Evolutionary conservation across 169 alveolate species (phyloP).

Genomic region (Toxoplasma gondii): DNA sequence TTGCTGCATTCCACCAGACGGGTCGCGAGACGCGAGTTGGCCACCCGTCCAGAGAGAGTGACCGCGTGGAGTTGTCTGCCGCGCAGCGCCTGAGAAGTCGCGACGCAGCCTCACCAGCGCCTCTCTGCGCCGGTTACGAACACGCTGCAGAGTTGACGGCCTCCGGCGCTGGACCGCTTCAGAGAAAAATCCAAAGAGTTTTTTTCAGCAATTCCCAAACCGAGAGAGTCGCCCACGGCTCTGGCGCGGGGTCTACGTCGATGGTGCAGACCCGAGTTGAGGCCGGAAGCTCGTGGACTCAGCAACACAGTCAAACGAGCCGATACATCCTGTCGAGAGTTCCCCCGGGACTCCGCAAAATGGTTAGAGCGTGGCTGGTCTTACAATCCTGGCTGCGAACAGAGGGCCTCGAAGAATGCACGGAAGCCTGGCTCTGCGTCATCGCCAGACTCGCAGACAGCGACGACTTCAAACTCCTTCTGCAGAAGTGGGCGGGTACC

Average conservation of each 20-base stretch:
- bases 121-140: background rate
- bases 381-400: conserved; percentile 38
- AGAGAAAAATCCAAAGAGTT: background rate
- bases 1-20: background rate
- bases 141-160: too few relatives aligned
- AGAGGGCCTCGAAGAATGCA: conserved; percentile 34
- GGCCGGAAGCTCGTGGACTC: background rate
- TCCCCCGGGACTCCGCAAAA: conserved; percentile 30
- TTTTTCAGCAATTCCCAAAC: too few relatives aligned
- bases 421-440: conserved; percentile 49
- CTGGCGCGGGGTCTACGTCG: too few relatives aligned
- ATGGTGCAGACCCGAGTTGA: too few relatives aligned
- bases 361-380: conserved; percentile 36
- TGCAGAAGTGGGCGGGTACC: conserved; percentile 38
- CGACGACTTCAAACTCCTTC: conserved; percentile 39
- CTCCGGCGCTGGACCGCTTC: background rate
- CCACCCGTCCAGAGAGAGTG: background rate
- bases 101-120: background rate
- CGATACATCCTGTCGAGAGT: conserved; percentile 35
- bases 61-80: background rate
- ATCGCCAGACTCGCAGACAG: conserved; percentile 51
- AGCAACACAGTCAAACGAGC: background rate
- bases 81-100: background rate
- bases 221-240: too few relatives aligned
- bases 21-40: background rate